Percentiles rank a stretch among this genome's conserved stretches.
phyloP scores from a whole-genome alignment of 164 flowering plant genomes.

The Magnolia kwangsiensis region DNA sequence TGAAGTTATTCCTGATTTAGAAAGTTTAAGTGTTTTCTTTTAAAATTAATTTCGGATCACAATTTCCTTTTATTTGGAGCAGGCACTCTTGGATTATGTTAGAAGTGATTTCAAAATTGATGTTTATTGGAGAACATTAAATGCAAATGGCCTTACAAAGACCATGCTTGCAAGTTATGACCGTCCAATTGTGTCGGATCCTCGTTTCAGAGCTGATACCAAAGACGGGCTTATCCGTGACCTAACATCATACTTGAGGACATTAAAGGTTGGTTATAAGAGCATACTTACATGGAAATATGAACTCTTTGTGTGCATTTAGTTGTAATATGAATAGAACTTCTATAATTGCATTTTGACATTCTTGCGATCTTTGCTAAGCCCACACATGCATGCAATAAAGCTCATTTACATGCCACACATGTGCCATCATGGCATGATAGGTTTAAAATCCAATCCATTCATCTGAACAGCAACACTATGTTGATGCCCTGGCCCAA shows the following conservation, averaged over 20 bases:
- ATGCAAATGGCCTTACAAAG: conserved; percentile 20
- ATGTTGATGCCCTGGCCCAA: no score
- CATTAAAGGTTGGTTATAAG: conserved; percentile 23
- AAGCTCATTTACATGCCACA: no score
- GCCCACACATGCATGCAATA: no score
- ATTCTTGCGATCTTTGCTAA: no score
- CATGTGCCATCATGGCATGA: no score
- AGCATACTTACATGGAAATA: not conserved
- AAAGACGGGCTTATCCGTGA: conserved; percentile 26
- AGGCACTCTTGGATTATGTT: conserved; percentile 31
- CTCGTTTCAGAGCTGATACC: conserved; percentile 20
- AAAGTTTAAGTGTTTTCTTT: not conserved
- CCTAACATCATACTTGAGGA: conserved; percentile 29
- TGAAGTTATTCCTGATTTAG: conserved; percentile 9
- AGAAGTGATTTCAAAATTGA: conserved; percentile 23
- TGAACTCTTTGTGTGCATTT: not conserved
- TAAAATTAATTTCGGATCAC: not conserved
- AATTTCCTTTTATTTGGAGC: conserved; percentile 10
- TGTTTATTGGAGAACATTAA: conserved; percentile 25
- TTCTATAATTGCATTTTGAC: no score
- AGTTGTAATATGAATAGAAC: not conserved
- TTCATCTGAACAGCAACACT: no score
- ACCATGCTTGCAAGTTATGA: conserved; percentile 26
- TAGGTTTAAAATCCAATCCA: no score
- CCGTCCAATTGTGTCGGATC: conserved; percentile 31